Evolutionary conservation across 2,329 filamentous ascomycete genomes (phyloP).

Genomic region (Annulohypoxylon truncatum): DNA sequence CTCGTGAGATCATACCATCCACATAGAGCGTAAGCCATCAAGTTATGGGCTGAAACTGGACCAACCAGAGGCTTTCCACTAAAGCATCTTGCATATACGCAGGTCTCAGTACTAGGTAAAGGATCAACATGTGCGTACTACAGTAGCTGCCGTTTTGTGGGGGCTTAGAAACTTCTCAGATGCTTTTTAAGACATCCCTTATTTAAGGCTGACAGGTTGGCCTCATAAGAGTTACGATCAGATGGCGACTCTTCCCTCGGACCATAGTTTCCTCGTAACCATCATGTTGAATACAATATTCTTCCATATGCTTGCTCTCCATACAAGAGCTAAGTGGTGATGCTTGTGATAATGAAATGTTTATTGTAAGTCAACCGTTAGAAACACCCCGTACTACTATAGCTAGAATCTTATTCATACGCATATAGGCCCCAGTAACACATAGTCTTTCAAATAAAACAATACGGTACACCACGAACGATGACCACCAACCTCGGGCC

Average conservation of each 20-base stretch:
- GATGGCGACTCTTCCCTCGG: not conserved
- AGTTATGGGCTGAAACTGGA: not conserved
- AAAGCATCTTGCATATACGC: not conserved
- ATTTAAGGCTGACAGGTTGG: not conserved
- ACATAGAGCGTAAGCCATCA: not conserved
- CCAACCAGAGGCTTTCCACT: not conserved
- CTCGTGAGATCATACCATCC: not conserved
- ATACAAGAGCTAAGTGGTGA: not conserved
- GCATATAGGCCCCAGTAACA: not conserved
- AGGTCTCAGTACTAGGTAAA: not conserved
- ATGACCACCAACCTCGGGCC: constrained; percentile 19
- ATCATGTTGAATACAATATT: not conserved
- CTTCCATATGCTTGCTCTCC: not conserved
- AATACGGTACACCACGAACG: not conserved
- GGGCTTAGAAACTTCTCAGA: not conserved
- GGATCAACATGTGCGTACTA: not conserved
- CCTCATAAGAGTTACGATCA: not conserved
- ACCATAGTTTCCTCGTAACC: not conserved
- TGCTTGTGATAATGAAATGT: not conserved
- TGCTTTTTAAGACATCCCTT: not conserved
- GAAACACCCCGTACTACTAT: not conserved
- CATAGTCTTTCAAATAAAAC: not conserved
- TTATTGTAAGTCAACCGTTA: not conserved
- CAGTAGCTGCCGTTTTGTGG: not conserved
- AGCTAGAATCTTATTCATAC: not conserved